phyloP scores from a whole-genome alignment of 2,329 filamentous ascomycete species.

The Epichloe coenophiala region DNA sequence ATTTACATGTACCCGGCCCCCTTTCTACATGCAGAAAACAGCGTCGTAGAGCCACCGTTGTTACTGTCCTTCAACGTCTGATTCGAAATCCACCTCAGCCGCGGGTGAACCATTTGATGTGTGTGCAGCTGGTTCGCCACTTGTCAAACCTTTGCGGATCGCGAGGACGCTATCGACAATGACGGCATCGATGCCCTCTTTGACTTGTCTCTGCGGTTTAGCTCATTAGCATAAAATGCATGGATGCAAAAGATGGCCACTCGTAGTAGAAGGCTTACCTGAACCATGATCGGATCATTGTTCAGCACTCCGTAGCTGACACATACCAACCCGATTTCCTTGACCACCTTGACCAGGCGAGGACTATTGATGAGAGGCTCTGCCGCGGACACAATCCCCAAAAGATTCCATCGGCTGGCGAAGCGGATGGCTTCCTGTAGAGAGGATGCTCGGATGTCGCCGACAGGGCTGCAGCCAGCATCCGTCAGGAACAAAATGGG shows the following conservation, averaged over 20 bases:
- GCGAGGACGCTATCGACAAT: conserved; percentile 93
- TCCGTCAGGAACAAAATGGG: conserved; percentile 92
- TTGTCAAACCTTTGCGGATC: conserved; percentile 77
- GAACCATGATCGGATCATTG: conserved; percentile 74
- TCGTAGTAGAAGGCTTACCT: conserved; percentile 36
- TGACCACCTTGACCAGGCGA: conserved; percentile 78
- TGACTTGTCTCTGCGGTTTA: conserved; percentile 66
- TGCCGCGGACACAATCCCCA: conserved; percentile 82
- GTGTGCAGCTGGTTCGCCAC: conserved; percentile 11
- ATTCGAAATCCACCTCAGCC: background rate
- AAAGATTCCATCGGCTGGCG: conserved; percentile 83
- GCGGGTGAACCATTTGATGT: background rate
- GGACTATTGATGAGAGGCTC: conserved; percentile 84
- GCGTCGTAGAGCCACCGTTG: background rate
- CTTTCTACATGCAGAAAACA: background rate
- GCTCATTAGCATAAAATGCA: conserved; percentile 3
- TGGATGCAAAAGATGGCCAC: background rate
- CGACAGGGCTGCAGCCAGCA: conserved; percentile 68
- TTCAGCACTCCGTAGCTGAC: conserved; percentile 89
- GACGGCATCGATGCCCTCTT: conserved; percentile 91
- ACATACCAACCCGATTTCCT: conserved; percentile 86
- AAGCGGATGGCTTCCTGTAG: conserved; percentile 94
- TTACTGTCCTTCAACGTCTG: background rate
- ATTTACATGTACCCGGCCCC: background rate
- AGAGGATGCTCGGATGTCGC: conserved; percentile 80